A percentile compares a stretch with the other conserved stretches of the same genome.
These are phyloP conservation scores for Arabis hirsuta DNA, from an alignment of 345 rosid species.

Conservation along the genomic window DNA sequence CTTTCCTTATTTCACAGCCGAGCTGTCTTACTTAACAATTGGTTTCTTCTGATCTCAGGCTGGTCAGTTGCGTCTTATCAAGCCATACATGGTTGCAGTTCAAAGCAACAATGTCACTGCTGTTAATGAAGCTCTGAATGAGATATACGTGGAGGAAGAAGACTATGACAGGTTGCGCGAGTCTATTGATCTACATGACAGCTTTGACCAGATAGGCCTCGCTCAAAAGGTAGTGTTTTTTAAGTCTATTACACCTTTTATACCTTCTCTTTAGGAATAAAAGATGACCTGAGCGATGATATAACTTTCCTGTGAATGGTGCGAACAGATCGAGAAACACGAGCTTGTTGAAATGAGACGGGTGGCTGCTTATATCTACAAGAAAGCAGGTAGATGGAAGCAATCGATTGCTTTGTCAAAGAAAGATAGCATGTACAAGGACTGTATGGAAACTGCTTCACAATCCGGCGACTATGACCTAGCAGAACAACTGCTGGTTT, in stretches of 20 bases:
- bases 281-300: neutral
- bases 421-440: slow-evolving; percentile 89
- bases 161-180: slow-evolving; percentile 94
- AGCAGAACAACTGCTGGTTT: slow-evolving; percentile 92
- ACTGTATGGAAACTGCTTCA: slow-evolving; percentile 99
- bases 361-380: slow-evolving; percentile 98
- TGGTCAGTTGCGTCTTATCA: slow-evolving; percentile 88
- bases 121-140: slow-evolving; percentile 92
- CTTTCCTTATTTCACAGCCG: neutral
- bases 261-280: neutral
- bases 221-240: slow-evolving; percentile 72
- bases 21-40: slow-evolving; percentile 9
- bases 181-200: slow-evolving; percentile 89
- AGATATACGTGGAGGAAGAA: slow-evolving; percentile 92
- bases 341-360: slow-evolving; percentile 99
- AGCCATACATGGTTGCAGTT: slow-evolving; percentile 97
- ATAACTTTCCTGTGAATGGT: slow-evolving; percentile 32
- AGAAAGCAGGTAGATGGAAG: slow-evolving; percentile 99
- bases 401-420: slow-evolving; percentile 95
- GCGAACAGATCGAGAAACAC: slow-evolving; percentile 87
- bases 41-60: slow-evolving; percentile 57
- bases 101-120: slow-evolving; percentile 95
- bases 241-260: neutral
- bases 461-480: slow-evolving; percentile 97
- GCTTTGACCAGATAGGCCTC: slow-evolving; percentile 91